phyloP scores from a whole-genome alignment of 352 stramenopile species.

The Thalassiosira exigua region DNA sequence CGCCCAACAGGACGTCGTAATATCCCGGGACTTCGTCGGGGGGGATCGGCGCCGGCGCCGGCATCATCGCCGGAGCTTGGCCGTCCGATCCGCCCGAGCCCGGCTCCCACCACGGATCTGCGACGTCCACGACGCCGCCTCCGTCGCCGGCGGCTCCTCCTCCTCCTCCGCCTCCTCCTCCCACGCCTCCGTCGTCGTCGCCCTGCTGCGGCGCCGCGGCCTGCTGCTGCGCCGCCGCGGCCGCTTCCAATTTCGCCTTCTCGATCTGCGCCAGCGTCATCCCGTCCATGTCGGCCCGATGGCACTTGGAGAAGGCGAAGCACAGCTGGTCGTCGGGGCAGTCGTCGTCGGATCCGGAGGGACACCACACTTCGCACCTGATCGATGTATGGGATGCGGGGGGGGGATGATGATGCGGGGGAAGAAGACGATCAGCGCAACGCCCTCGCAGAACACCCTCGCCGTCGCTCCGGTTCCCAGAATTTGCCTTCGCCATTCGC shows the following conservation, averaged over 20 bases:
- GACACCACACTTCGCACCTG: slow-evolving; percentile 66
- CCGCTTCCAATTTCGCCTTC: slow-evolving; percentile 23
- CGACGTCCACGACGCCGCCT: neutral
- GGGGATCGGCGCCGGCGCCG: slow-evolving; percentile 7
- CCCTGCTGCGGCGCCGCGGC: neutral
- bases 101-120: slow-evolving; percentile 24
- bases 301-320: slow-evolving; percentile 61
- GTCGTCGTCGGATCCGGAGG: slow-evolving; percentile 59
- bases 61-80: neutral
- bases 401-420: no score
- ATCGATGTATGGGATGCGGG: no score
- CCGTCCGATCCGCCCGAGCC: slow-evolving; percentile 3
- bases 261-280: slow-evolving; percentile 57
- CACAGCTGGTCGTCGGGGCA: slow-evolving; percentile 61
- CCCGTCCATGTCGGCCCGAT: slow-evolving; percentile 55
- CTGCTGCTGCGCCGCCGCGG: slow-evolving; percentile 5
- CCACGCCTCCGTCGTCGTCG: slow-evolving; percentile 18
- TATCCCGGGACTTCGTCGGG: slow-evolving; percentile 39
- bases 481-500: no score
- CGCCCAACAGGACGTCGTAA: slow-evolving; percentile 39
- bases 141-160: neutral
- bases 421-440: no score
- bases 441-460: no score
- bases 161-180: slow-evolving; percentile 13
- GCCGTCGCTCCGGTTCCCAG: no score